Evolutionary conservation across 225 moss, liverwort and hornwort species (phyloP).

Genomic region (Pseudoscleropodium purum): DNA sequence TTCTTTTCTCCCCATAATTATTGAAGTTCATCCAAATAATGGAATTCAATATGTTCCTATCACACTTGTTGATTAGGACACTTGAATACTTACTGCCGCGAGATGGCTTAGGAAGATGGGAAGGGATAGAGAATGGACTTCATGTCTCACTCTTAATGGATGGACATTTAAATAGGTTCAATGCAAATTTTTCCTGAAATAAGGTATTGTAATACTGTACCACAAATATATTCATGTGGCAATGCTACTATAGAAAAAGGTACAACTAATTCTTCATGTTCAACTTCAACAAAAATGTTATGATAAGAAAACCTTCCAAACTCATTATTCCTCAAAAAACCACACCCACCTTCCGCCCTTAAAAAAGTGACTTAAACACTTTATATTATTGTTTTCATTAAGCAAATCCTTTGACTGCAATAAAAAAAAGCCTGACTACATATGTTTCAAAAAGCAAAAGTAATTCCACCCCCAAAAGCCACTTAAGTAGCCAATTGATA

Average conservation of each 20-base stretch:
- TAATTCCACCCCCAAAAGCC: background rate
- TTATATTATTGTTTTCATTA: no score
- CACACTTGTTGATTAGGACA: no score
- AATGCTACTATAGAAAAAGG: background rate
- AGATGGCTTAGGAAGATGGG: background rate
- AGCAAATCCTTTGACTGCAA: background rate
- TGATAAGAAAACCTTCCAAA: rapidly evolving
- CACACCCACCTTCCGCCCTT: background rate
- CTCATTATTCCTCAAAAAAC: background rate
- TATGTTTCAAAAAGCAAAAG: background rate
- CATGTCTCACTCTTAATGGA: rapidly evolving
- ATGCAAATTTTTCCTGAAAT: background rate
- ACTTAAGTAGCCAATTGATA: background rate
- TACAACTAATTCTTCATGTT: background rate
- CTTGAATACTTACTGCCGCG: rapidly evolving
- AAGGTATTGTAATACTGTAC: no score
- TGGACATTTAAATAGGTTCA: no score
- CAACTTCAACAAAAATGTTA: background rate
- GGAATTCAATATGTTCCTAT: background rate
- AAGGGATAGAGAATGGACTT: background rate
- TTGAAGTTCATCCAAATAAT: background rate
- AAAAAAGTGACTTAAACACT: background rate
- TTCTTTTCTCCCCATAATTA: background rate
- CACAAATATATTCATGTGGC: no score
- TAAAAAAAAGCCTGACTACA: no score